Evolutionary conservation across 805 yeast genomes (phyloP), one percentile per base, ranked within the genome.

Genomic region (Geotrichum ghanense): DNA sequence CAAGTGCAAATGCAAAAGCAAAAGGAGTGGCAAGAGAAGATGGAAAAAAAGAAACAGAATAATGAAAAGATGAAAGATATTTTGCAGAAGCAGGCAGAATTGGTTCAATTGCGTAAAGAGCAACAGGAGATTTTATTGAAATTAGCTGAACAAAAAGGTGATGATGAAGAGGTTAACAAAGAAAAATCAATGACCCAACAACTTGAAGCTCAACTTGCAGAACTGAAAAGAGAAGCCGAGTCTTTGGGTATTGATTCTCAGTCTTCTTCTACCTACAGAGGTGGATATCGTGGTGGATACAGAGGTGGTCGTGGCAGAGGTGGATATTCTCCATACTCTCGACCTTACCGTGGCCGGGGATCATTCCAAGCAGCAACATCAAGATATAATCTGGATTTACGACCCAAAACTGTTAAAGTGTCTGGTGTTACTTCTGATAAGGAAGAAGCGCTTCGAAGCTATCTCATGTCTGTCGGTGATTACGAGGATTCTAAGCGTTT

Each of bases 1-100:
- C 55, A 56, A 23, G 52, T 60, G 48, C 75, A 71, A 52, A 62
- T 53, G 4, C 66, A 61, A 46, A 66, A 62, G 51, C 77, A 73
- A 53, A 58, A 55, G 49, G 67, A 60, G 51, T 68, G 64, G 52
- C 56, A 60, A 40, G 66, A 56, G 41, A 56, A 59, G 42, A 64
- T 64, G 22, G 62, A 55, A 5, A 57, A 60, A 44, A 52, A 70
- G 41, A 59, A 50, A 55, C 10, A 62, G 45, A 42, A 66, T 22
- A 59, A 67, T 41, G 61, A 50, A 19, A 50, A 62, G 46, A 71
- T 42, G 37, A 31, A 31, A 19, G 60, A 52, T 16, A 53, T 73
- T 47, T 49, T 71, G 22, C 53, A 50, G 34, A 58, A 60, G 45
- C 70, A 65, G 51, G 68, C 64, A 41, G 61, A 52, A 40, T 54